These are phyloP conservation scores for Penicillium sclerotigenum DNA, from an alignment of 2,329 filamentous ascomycete genomes.

Conservation along the genomic window DNA sequence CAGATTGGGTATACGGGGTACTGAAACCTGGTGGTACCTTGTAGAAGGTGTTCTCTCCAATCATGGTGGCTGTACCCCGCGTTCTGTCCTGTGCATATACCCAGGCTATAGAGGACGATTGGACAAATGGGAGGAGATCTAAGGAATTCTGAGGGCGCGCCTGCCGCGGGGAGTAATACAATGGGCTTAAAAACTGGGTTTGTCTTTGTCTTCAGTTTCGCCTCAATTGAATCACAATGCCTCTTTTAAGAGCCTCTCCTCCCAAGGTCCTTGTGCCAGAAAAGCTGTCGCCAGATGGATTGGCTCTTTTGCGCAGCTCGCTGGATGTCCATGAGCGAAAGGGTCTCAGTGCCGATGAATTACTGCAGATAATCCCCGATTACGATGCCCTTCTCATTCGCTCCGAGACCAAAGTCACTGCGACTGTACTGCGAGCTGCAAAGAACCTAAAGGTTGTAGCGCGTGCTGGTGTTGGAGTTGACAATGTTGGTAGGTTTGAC, in stretches of 20 bases:
- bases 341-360: constrained; percentile 60
- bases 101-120: background rate
- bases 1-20: background rate
- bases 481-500: constrained; percentile 61
- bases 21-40: background rate
- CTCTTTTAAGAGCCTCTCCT: constrained; percentile 23
- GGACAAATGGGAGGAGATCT: background rate
- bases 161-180: background rate
- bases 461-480: constrained; percentile 75
- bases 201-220: background rate
- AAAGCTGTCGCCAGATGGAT: constrained; percentile 74
- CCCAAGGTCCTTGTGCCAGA: constrained; percentile 70
- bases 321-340: constrained; percentile 69
- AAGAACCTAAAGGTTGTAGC: constrained; percentile 73
- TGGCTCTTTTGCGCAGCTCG: constrained; percentile 63
- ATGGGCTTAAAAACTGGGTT: background rate
- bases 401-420: constrained; percentile 77
- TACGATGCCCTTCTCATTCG: constrained; percentile 77
- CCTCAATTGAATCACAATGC: constrained; percentile 11
- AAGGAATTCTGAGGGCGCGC: background rate
- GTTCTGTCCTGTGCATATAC: background rate
- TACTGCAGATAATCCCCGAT: constrained; percentile 63
- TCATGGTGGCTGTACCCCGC: constrained; percentile 11
- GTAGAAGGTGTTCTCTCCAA: constrained; percentile 2
- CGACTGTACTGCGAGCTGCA: constrained; percentile 62